Evolutionary conservation across 2,329 filamentous ascomycete species (phyloP).

Genomic region (Ilyonectria mors-panacis): DNA sequence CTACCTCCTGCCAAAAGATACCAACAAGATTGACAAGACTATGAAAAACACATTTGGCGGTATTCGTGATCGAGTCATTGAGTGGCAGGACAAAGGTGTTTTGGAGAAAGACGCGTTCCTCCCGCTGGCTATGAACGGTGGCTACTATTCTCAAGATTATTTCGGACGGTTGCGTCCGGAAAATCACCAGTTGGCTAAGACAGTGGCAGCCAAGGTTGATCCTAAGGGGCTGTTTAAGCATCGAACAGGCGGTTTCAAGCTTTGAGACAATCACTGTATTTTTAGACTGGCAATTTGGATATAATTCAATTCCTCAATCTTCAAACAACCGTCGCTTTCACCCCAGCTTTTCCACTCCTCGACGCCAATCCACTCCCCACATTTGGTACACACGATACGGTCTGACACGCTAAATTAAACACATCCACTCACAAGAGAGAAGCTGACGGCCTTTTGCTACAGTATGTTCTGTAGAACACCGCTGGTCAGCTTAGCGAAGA

Average conservation of each 20-base stretch:
- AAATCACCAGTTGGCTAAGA: slow-evolving; percentile 52
- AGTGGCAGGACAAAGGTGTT: slow-evolving; percentile 51
- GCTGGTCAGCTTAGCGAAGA: no score
- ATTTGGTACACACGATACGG: no score
- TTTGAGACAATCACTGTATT: slow-evolving; percentile 22
- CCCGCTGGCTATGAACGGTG: slow-evolving; percentile 62
- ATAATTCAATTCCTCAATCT: no score
- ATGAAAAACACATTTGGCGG: slow-evolving; percentile 21
- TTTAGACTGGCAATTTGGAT: no score
- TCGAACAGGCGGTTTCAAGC: slow-evolving; percentile 60
- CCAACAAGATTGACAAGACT: slow-evolving; percentile 42
- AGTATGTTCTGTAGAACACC: no score
- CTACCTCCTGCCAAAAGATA: slow-evolving; percentile 50
- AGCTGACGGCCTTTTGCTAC: no score
- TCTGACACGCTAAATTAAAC: no score
- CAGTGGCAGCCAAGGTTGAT: slow-evolving; percentile 55
- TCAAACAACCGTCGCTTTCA: no score
- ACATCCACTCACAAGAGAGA: no score
- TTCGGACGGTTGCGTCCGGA: slow-evolving; percentile 56
- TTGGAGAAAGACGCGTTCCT: slow-evolving; percentile 54
- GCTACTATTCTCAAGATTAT: slow-evolving; percentile 59
- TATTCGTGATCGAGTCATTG: slow-evolving; percentile 9
- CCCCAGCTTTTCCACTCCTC: no score
- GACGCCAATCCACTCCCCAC: no score
- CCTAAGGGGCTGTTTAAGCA: slow-evolving; percentile 55